Percentiles rank a stretch among this genome's conserved stretches.
These are phyloP conservation scores for Blastobotrys robertii DNA, from an alignment of 805 yeast genomes.

Conservation along the genomic window DNA sequence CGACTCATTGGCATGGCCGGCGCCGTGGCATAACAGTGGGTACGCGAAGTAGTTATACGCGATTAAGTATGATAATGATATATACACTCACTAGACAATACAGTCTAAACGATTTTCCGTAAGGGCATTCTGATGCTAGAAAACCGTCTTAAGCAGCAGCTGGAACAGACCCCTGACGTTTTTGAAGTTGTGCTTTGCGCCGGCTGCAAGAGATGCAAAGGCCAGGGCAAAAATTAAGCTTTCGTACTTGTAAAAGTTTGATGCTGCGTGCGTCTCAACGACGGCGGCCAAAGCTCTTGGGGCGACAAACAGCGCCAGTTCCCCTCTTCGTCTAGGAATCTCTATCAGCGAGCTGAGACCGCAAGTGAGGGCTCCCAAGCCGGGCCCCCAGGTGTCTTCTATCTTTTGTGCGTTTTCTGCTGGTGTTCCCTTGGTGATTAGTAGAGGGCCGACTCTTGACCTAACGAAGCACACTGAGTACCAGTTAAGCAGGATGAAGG, in stretches of 20 bases:
- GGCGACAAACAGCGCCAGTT: constrained; percentile 39
- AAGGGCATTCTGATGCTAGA: no score
- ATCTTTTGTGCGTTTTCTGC: constrained; percentile 18
- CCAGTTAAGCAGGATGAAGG: constrained; percentile 37
- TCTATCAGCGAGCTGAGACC: constrained; percentile 37
- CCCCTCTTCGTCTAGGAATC: constrained; percentile 34
- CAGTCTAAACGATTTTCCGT: no score
- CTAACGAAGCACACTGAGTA: constrained; percentile 39
- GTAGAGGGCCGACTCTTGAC: constrained; percentile 30
- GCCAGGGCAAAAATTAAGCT: constrained; percentile 2
- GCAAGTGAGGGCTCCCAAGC: constrained; percentile 32
- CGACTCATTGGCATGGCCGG: constrained; percentile 65
- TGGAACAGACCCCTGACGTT: no score
- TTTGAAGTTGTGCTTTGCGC: no score
- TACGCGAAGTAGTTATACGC: background rate
- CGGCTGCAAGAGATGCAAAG: no score
- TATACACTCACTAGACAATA: background rate
- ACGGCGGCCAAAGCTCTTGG: constrained; percentile 19
- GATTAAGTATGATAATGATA: background rate
- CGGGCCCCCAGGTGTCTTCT: constrained; percentile 34
- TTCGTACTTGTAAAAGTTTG: background rate
- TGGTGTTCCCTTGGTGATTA: constrained; percentile 31
- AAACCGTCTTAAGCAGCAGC: no score
- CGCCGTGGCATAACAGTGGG: constrained; percentile 16
- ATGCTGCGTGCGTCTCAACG: no score